Evolutionary conservation across 2,329 filamentous ascomycete species (phyloP).

Genomic region (Stagonosporopsis vannaccii): DNA sequence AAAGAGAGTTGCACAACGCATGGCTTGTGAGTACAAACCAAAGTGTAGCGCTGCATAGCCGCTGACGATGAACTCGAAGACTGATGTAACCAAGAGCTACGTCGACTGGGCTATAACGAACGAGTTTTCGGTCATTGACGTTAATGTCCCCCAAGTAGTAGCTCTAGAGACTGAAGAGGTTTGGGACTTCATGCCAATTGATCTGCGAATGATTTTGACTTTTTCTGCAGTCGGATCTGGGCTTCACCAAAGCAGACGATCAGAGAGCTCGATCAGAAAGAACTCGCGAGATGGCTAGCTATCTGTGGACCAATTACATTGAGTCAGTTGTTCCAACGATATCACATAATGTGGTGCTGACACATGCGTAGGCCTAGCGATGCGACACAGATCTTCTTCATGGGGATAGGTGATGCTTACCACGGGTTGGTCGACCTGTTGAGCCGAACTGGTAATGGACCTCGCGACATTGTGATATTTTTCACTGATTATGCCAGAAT

Average conservation of each 20-base stretch:
- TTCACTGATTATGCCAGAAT: constrained; percentile 9
- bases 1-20: constrained; percentile 81
- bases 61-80: constrained; percentile 63
- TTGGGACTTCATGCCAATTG: constrained; percentile 22
- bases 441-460: constrained; percentile 70
- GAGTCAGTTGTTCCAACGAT: constrained; percentile 59
- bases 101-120: constrained; percentile 82
- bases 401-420: constrained; percentile 91
- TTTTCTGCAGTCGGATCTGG: constrained; percentile 26
- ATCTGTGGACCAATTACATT: constrained; percentile 97
- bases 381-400: constrained; percentile 77
- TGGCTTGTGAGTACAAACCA: constrained; percentile 75
- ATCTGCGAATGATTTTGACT: constrained; percentile 5
- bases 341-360: not conserved
- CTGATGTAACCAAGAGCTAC: constrained; percentile 81
- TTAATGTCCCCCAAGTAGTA: constrained; percentile 85
- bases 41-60: constrained; percentile 40
- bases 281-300: constrained; percentile 76
- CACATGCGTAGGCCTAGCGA: constrained; percentile 59
- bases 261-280: constrained; percentile 50
- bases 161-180: constrained; percentile 65
- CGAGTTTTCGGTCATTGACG: constrained; percentile 84
- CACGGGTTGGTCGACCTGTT: constrained; percentile 82
- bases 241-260: constrained; percentile 58
- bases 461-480: not conserved